Base-by-base conservation (phyloP, 1,284 basidiomycete species). In the Trichosporon sp. region DNA sequence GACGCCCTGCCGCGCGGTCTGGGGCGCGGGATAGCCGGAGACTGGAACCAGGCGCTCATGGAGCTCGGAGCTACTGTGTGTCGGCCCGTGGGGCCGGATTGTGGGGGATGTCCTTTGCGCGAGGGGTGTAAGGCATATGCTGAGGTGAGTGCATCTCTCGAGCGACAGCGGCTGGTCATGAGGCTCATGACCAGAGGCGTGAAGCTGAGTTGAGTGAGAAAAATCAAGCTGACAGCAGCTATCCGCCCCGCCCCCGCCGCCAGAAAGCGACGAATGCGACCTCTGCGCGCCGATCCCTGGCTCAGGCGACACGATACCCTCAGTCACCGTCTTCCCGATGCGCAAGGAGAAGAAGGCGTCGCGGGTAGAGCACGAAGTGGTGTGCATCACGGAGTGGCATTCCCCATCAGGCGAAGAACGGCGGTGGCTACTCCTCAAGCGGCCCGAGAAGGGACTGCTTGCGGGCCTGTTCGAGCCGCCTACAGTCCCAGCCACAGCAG, bases 311-410 rank as follows among this genome's bases (percentile, higher is more conserved):
- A 62, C 62, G 2, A 73, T 74, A 25, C 67, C 74, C 2, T 70
- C 75, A 19, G 89, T 92, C 31, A 88, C 86, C 9, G 81, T 86
- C 19, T 97, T 89, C 76, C 95, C 95, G 0, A 92, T 96, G 90
- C 91, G 89, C 73, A 86, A 84, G 11, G 86, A 87, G 63, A 89
- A 90, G 70, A 95, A 94, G 81, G 90, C 88, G 73, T 86, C 88
- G 2, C 83, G 92, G 40, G 88, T 90, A 72, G 95, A 98, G 75
- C 81, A 90, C 40, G 92, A 94, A 73, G 83, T 89, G 7, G 92
- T 97, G 21, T 90, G 88, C 72, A 86, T 94, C 19, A 81, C 96
- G 33, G 90, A 93, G 80, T 95, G 91, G 90, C 81, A n/a, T n/a
- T n/a, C n/a, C n/a, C n/a, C n/a, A n/a, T n/a, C 81, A 27, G 72